phyloP scores from a whole-genome alignment of 768 basidiomycete species.

The Lanmaoa pseudosensibilis region DNA sequence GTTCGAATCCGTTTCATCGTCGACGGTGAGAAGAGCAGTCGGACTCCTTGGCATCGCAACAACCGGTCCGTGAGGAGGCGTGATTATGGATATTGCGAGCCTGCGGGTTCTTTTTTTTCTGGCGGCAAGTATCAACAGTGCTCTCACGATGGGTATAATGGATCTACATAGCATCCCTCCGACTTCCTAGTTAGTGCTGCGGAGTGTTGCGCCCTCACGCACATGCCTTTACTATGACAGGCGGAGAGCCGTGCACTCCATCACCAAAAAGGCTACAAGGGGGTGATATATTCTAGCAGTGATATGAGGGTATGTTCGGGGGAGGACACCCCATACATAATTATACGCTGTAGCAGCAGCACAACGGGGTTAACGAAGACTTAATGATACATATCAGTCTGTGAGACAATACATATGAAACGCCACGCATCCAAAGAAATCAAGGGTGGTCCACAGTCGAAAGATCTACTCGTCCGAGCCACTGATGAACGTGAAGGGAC shows the following conservation, averaged over 20 bases:
- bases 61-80: constrained; percentile 1
- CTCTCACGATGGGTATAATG: constrained; percentile 6
- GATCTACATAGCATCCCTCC: not conserved
- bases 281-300: constrained; percentile 8
- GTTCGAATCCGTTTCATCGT: constrained; percentile 28
- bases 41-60: constrained; percentile 13
- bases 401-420: constrained; percentile 24
- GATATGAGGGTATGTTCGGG: constrained; percentile 17
- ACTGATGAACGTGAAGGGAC: constrained; percentile 34
- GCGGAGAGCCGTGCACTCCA: not conserved
- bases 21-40: constrained; percentile 9
- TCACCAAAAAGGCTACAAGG: constrained; percentile 22
- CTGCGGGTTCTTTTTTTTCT: not conserved
- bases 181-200: not conserved
- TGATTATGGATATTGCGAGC: not conserved
- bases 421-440: constrained; percentile 11
- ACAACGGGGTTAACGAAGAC: constrained; percentile 6
- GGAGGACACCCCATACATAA: constrained; percentile 15
- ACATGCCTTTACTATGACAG: not conserved
- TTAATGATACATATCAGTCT: constrained; percentile 28
- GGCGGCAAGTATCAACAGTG: not conserved
- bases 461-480: constrained; percentile 27
- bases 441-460: not conserved
- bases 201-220: not conserved
- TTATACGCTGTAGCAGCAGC: constrained; percentile 12